Evolutionary conservation across 2,329 filamentous ascomycete species (phyloP).

Genomic region (Penicillium concentricum): DNA sequence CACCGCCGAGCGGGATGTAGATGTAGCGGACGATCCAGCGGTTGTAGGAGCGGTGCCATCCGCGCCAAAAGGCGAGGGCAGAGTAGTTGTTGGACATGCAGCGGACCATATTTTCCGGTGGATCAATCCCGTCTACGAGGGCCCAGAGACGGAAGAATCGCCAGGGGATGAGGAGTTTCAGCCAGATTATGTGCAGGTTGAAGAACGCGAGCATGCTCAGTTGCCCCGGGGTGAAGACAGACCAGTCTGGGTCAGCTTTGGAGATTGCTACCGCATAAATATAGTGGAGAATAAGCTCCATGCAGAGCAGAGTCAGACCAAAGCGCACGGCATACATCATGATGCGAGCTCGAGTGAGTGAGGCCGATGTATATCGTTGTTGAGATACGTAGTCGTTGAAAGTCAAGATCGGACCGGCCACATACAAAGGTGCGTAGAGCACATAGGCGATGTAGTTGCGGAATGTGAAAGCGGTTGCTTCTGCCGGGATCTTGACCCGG

Average conservation of each 20-base stretch:
- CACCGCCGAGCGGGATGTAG: conserved; percentile 84
- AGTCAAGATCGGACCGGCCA: conserved; percentile 88
- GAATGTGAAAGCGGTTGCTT: conserved; percentile 68
- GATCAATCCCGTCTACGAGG: conserved; percentile 84
- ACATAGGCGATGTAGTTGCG: conserved; percentile 86
- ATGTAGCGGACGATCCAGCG: conserved; percentile 93
- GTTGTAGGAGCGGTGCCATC: conserved; percentile 94
- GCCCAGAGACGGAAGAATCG: conserved; percentile 98
- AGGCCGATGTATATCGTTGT: conserved; percentile 68
- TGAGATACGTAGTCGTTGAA: conserved; percentile 98
- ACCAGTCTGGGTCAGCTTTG: conserved; percentile 76
- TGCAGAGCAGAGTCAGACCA: conserved; percentile 72
- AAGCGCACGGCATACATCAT: conserved; percentile 82
- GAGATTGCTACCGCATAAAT: conserved; percentile 93
- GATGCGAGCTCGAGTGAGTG: conserved; percentile 68
- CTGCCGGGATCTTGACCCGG: conserved; percentile 73
- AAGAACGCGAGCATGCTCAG: conserved; percentile 90
- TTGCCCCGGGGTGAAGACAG: conserved; percentile 78
- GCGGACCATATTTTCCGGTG: conserved; percentile 96
- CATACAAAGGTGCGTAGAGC: conserved; percentile 89
- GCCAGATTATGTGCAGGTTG: conserved; percentile 96
- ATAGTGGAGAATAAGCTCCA: conserved; percentile 90
- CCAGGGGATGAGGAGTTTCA: conserved; percentile 95
- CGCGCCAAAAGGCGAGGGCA: conserved; percentile 87
- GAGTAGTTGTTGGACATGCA: conserved; percentile 96